Conservation (phyloP, 2,329 filamentous ascomycete genomes). For the Aotearoamyces nothofagi region DNA sequence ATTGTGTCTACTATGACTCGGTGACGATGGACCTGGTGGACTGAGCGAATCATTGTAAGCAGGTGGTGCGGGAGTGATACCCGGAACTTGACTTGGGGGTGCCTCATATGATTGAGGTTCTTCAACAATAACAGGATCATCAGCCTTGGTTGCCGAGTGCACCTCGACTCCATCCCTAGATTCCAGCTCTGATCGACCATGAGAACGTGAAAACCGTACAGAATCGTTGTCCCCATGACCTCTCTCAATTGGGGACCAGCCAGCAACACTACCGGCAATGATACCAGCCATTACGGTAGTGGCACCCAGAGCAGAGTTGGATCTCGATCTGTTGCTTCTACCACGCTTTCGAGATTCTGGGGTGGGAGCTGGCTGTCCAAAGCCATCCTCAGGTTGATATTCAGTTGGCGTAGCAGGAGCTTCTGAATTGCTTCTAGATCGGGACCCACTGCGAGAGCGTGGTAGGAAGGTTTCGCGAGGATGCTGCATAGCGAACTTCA, state of each 20-base stretch:
- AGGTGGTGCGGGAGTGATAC: constrained; percentile 8
- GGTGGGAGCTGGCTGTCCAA: constrained; percentile 32
- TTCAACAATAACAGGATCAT: constrained; percentile 28
- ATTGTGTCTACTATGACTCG: too few relatives aligned
- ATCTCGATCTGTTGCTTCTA: constrained; percentile 46
- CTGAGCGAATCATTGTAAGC: too few relatives aligned
- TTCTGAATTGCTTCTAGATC: constrained; percentile 48
- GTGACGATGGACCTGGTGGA: too few relatives aligned
- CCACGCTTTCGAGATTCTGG: constrained; percentile 50
- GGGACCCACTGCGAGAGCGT: constrained; percentile 46
- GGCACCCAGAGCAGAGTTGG: constrained; percentile 56
- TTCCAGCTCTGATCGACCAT: constrained; percentile 23
- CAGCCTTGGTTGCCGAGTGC: constrained; percentile 30
- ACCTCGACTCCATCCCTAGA: constrained; percentile 26
- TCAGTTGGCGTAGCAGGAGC: constrained; percentile 47
- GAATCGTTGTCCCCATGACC: background rate
- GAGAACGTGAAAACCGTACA: background rate
- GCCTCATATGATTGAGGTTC: constrained; percentile 17
- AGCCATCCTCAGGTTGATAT: constrained; percentile 35
- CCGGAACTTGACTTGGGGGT: constrained; percentile 16
- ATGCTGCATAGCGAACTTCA: constrained; percentile 65
- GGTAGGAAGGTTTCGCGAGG: constrained; percentile 54
- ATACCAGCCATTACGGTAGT: constrained; percentile 75
- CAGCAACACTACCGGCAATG: constrained; percentile 60
- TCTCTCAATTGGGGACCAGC: constrained; percentile 46